These are phyloP conservation scores for Emiliania huxleyi DNA, from an alignment of 78 protist species.

Conservation along the genomic window DNA sequence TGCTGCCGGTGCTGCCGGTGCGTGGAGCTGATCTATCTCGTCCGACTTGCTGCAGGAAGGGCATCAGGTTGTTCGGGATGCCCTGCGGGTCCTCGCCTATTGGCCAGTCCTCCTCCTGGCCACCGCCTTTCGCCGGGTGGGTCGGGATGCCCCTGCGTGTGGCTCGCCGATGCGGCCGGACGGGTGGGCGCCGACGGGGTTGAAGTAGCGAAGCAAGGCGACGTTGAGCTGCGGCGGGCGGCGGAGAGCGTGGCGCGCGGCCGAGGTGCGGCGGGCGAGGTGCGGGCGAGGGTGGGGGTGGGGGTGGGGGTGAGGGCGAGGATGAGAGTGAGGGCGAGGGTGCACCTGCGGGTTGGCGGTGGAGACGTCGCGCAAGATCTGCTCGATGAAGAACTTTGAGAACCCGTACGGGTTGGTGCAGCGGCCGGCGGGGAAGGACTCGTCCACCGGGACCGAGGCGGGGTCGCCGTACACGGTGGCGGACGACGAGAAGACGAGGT, in stretches of 20 bases:
- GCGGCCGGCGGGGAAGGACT: slow-evolving; percentile 58
- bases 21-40: too few species aligned
- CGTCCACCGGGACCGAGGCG: slow-evolving; percentile 65
- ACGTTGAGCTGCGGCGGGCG: background rate
- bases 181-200: slow-evolving; percentile 97
- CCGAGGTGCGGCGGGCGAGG: too few species aligned
- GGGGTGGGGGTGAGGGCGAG: too few species aligned
- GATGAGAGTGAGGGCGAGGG: too few species aligned
- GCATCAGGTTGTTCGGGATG: slow-evolving; percentile 94
- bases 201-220: slow-evolving; percentile 91
- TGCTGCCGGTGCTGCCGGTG: too few species aligned
- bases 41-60: slow-evolving; percentile 79
- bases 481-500: slow-evolving; percentile 91
- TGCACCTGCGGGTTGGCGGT: background rate
- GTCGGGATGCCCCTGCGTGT: too few species aligned
- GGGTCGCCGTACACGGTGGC: slow-evolving; percentile 97
- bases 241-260: too few species aligned
- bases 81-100: slow-evolving; percentile 98
- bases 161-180: slow-evolving; percentile 85
- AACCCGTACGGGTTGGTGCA: slow-evolving; percentile 93
- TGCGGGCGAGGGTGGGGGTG: too few species aligned
- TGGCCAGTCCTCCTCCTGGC: too few species aligned
- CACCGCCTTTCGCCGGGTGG: too few species aligned
- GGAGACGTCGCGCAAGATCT: slow-evolving; percentile 59
- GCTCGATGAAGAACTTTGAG: slow-evolving; percentile 92